These are phyloP conservation scores for Rhytidhysteron rufulum DNA, from an alignment of 2,329 filamentous ascomycete species.

Conservation along the genomic window DNA sequence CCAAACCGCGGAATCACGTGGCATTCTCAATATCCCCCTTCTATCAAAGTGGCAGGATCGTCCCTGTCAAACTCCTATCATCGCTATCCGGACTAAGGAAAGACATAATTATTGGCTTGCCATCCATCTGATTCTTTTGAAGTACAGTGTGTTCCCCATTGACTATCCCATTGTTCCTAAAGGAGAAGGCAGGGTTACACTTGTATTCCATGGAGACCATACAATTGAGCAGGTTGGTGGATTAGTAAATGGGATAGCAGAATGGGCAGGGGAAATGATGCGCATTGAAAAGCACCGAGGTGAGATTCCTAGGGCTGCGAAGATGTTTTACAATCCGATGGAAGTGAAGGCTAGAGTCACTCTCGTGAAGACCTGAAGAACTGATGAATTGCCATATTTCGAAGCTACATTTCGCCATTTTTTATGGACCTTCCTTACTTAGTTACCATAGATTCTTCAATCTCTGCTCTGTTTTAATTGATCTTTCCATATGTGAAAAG, in stretches of 20 bases:
- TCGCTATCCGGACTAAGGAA: not conserved
- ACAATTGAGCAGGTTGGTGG: slow-evolving; percentile 22
- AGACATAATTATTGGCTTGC: not conserved
- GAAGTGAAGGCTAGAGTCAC: too few relatives aligned
- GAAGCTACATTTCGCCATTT: too few relatives aligned
- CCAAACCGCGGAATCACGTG: not conserved
- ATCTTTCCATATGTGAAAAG: too few relatives aligned
- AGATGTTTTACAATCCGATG: too few relatives aligned
- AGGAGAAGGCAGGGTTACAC: slow-evolving; percentile 20
- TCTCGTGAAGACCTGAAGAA: too few relatives aligned
- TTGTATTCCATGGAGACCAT: slow-evolving; percentile 29
- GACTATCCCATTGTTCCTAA: slow-evolving; percentile 26
- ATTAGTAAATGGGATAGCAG: slow-evolving; percentile 17
- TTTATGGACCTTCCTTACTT: too few relatives aligned
- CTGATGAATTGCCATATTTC: too few relatives aligned
- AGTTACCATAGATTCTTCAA: too few relatives aligned
- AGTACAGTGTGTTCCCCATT: slow-evolving; percentile 10
- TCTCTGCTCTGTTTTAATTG: too few relatives aligned
- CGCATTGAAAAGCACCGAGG: slow-evolving; percentile 14
- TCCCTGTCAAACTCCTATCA: not conserved
- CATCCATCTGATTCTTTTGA: not conserved
- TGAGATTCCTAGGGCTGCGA: too few relatives aligned
- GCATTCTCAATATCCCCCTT: not conserved
- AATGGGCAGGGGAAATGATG: slow-evolving; percentile 27
- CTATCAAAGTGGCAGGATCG: not conserved